Base-by-base conservation (phyloP, 2,329 filamentous ascomycete genomes). In the Monilinia fructicola region DNA sequence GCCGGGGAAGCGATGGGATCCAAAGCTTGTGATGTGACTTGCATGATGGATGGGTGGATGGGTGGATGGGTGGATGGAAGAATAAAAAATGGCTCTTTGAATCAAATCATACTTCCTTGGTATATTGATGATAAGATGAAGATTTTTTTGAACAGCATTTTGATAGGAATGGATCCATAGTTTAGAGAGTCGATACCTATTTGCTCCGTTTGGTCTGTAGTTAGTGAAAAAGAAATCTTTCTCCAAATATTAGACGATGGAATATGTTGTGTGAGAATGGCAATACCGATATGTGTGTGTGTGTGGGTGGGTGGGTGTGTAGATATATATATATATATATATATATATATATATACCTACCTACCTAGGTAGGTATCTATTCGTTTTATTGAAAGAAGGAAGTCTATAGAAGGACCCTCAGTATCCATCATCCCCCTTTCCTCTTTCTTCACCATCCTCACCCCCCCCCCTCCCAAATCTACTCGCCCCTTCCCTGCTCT, bases 161-260 rank as follows among this genome's bases (percentile, higher is more conserved):
- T 21, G 58, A 60, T 50, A 38, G 28, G 58, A 48, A 50, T 60
- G 44, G 44, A 38, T 50, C 21, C 12, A 60, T 60, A 50, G 44
- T 60, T 50, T 60, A 48, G 56, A 60, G 42, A 60, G 56, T 60
- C 44, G 56, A 60, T 60, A 60, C 56, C 56, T 60, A 60, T 48
- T 60, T 60, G 56, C 42, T 48, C 26, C 28, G 21, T 58, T 53
- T 14, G 42, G 44, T 38, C 6, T 35, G 44, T 60, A 38, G 28
- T 38, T 48, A 3, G 56, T 60, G 44, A 60, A 38, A 26, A 26
- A 21, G n/a, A 18, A 42, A 42, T 28, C 10, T 16, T 50, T 9
- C 23, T 12, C 6, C 9, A 23, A 10, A 50, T 46, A 5, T 52
- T 16, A 9, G 48, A 52, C n/a, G 9, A 9, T n/a, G 5, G n/a